Base-by-base conservation (phyloP, 345 rosid genomes). In the Linum tenue region DNA sequence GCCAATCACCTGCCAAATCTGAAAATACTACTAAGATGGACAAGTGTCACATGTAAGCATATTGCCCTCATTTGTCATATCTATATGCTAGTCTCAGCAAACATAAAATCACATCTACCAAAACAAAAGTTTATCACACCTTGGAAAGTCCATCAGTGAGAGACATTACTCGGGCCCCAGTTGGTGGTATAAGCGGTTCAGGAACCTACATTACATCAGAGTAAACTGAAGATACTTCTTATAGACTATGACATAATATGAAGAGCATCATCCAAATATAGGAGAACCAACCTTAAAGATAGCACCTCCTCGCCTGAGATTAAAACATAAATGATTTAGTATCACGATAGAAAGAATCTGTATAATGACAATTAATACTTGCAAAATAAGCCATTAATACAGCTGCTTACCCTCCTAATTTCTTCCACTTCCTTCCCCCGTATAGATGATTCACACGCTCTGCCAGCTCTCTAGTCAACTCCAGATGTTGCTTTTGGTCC, bases 391-490 rank as follows among this genome's bases (percentile, higher is more conserved):
- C 31, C 31, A 22, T 22, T 72, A 56, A 56, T 50, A 53, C 10
- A 3, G 67, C 40, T 66, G 22, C 75, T 73, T 75, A 89, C 98
- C 92, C 96, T 76, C 98, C 98, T 72, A 92, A 80, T 67, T 89
- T 92, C 75, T 92, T 92, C 98, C 96, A 89, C 82, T 92, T 92
- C 77, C 87, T 86, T 76, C 96, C 95, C 69, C 98, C 98, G 75
- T 87, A 92, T 69, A 86, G 74, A 67, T 72, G 66, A 75, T 92
- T 92, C 64, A 90, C 74, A 60, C 97, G 86, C 67, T 84, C 91
- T 41, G 97, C 98, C 67, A 90, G 62, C 64, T 92, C 96, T 39
- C 91, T 86, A 10, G 96, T 84, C 83, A 92, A 82, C 81, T 90
- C 97, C 59, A 92, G 69, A 68, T 92, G 98, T 76, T 90, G 98